These are phyloP conservation scores for Flaveria ramosissima DNA, from an alignment of 129 eudicot genomes.

Conservation along the genomic window DNA sequence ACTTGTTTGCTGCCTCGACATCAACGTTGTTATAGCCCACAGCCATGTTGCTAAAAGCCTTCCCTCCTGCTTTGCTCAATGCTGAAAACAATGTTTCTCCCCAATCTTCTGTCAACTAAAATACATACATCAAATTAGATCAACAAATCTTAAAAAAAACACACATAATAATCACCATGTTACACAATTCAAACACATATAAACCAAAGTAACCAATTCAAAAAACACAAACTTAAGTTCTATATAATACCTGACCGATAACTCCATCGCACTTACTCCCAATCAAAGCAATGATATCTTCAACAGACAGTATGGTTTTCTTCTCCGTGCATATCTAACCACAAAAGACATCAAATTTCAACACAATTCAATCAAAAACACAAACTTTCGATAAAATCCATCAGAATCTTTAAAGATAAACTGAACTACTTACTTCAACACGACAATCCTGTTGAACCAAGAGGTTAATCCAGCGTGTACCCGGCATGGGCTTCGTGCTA, in stretches of 20 bases:
- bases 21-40: constrained; percentile 99
- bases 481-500: constrained; percentile 98
- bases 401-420: background rate
- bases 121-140: constrained; percentile 9
- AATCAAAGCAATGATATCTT: constrained; percentile 85
- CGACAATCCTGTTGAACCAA: constrained; percentile 89
- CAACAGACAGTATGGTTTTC: constrained; percentile 93
- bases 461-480: constrained; percentile 95
- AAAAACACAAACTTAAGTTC: background rate
- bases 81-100: constrained; percentile 97
- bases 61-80: constrained; percentile 95
- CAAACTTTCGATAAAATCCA: background rate
- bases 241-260: constrained; percentile 78
- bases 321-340: constrained; percentile 89
- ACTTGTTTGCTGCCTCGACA: constrained; percentile 83
- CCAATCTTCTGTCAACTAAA: constrained; percentile 96
- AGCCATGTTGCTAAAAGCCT: constrained; percentile 99
- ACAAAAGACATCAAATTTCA: background rate
- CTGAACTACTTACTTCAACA: constrained; percentile 60
- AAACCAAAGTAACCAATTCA: background rate
- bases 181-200: background rate
- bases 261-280: constrained; percentile 98
- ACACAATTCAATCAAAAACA: background rate
- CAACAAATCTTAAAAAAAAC: constrained; percentile 17
- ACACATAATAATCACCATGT: background rate